Percentiles rank a stretch among this genome's conserved stretches.
These are phyloP conservation scores for Torulaspora quercuum DNA, from an alignment of 805 yeast genomes.

Conservation along the genomic window DNA sequence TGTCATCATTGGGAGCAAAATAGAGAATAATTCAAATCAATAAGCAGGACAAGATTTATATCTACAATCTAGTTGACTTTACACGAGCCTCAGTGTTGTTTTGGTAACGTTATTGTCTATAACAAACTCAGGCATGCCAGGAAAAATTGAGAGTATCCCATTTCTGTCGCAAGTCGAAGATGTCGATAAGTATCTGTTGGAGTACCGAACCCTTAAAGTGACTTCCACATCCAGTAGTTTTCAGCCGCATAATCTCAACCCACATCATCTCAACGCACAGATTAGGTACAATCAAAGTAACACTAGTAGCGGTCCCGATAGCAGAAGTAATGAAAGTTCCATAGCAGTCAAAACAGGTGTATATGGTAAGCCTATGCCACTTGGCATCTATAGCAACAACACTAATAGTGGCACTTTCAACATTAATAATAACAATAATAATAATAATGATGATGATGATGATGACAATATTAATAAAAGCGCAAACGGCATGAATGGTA, in stretches of 20 bases:
- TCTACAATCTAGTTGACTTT: too few relatives aligned
- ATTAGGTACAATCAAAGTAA: slow-evolving; percentile 7
- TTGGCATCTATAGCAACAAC: slow-evolving; percentile 6
- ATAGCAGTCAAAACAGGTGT: slow-evolving; percentile 5
- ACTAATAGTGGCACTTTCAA: slow-evolving; percentile 12
- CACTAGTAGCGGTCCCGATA: slow-evolving; percentile 2
- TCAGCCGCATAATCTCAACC: slow-evolving; percentile 3
- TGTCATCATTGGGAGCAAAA: too few relatives aligned
- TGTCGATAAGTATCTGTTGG: slow-evolving; percentile 31
- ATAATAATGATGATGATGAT: too few relatives aligned
- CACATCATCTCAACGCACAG: slow-evolving; percentile 5
- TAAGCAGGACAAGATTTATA: too few relatives aligned
- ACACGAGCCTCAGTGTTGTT: too few relatives aligned
- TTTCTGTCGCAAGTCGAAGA: slow-evolving; percentile 37
- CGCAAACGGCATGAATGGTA: slow-evolving; percentile 8
- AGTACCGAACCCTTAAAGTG: slow-evolving; percentile 27
- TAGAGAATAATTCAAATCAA: too few relatives aligned
- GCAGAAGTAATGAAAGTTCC: slow-evolving; percentile 5
- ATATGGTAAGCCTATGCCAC: slow-evolving; percentile 8
- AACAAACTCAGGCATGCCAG: slow-evolving; percentile 32
- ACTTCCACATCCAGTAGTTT: slow-evolving; percentile 15
- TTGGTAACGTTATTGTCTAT: too few relatives aligned
- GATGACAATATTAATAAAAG: slow-evolving; percentile 6
- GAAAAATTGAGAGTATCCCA: slow-evolving; percentile 31
- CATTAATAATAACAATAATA: slow-evolving; percentile 10